Conservation (phyloP, 352 stramenopile species). For the Halophytophthora polymorphica region DNA sequence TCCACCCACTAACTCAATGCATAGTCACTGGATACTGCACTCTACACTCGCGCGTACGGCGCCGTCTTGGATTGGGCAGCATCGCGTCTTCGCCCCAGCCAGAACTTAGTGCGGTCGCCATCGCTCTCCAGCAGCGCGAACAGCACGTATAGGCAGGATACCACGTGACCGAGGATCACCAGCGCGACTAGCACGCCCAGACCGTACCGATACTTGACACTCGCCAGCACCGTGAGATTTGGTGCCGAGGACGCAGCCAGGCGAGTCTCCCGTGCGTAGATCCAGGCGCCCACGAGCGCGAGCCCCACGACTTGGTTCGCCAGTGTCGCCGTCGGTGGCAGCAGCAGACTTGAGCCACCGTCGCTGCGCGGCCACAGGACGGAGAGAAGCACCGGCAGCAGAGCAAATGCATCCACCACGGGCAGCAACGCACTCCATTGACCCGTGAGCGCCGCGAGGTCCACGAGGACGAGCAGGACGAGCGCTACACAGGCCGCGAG, state of each 20-base stretch:
- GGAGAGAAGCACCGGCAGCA: conserved; percentile 24
- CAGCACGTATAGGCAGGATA: conserved; percentile 64
- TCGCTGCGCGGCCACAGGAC: neutral
- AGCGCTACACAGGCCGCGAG: conserved; percentile 34
- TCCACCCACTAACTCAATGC: conserved; percentile 6
- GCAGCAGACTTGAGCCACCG: conserved; percentile 6
- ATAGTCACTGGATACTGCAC: neutral
- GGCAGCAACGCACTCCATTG: conserved; percentile 9
- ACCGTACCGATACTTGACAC: conserved; percentile 16
- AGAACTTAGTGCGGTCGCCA: conserved; percentile 62
- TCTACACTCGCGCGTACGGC: conserved; percentile 21
- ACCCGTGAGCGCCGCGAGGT: conserved; percentile 47
- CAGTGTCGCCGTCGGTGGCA: conserved; percentile 22
- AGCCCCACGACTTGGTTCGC: conserved; percentile 53
- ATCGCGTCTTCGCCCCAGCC: conserved; percentile 39
- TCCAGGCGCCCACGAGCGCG: conserved; percentile 45
- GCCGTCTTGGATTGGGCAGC: conserved; percentile 2
- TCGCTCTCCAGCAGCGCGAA: conserved; percentile 71
- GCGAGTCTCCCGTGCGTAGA: conserved; percentile 45
- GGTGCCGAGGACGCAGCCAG: conserved; percentile 9
- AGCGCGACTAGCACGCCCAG: conserved; percentile 22
- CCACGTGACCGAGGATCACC: conserved; percentile 52
- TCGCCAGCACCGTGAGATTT: conserved; percentile 7
- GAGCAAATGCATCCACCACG: conserved; percentile 31
- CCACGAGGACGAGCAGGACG: conserved; percentile 54